These are phyloP conservation scores for Colletotrichum falcatum DNA, from an alignment of 2,329 filamentous ascomycete species.

Conservation along the genomic window DNA sequence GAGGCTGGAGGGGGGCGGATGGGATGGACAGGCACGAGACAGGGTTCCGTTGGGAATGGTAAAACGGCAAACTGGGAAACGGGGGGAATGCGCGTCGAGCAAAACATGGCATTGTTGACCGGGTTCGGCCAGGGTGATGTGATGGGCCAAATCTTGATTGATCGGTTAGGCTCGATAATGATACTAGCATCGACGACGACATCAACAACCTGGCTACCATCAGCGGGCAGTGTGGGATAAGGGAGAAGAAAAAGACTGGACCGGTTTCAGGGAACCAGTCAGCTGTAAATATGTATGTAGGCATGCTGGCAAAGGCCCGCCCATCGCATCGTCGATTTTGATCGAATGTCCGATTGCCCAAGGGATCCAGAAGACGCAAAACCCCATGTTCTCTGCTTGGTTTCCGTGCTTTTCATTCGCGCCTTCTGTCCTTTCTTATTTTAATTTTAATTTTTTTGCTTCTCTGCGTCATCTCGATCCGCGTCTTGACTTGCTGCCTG, in stretches of 20 bases:
- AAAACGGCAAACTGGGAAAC: not conserved
- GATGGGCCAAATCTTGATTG: not conserved
- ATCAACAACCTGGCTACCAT: too few species aligned
- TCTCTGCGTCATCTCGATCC: not conserved
- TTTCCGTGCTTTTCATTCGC: not conserved
- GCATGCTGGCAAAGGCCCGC: constrained; percentile 9
- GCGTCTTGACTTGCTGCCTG: not conserved
- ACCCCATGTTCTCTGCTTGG: constrained; percentile 30
- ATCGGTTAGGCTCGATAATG: not conserved
- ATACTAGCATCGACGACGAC: not conserved
- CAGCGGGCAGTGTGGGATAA: not conserved
- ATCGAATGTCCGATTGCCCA: constrained; percentile 25
- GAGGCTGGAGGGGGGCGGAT: constrained; percentile 5
- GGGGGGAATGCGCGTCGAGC: constrained; percentile 27
- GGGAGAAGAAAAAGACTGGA: constrained; percentile 1
- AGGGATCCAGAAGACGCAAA: constrained; percentile 30
- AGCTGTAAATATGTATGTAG: too few species aligned
- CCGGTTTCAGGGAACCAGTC: constrained; percentile 6
- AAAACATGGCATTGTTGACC: constrained; percentile 36
- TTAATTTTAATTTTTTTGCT: not conserved
- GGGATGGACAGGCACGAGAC: not conserved
- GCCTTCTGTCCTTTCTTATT: not conserved
- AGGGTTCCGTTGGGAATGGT: constrained; percentile 8
- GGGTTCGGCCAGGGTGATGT: not conserved
- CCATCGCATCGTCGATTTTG: constrained; percentile 33